Evolutionary conservation across 495 filamentous ascomycete species (phyloP), one percentile per base, ranked within the genome.

Genomic region (Terfezia claveryi): DNA sequence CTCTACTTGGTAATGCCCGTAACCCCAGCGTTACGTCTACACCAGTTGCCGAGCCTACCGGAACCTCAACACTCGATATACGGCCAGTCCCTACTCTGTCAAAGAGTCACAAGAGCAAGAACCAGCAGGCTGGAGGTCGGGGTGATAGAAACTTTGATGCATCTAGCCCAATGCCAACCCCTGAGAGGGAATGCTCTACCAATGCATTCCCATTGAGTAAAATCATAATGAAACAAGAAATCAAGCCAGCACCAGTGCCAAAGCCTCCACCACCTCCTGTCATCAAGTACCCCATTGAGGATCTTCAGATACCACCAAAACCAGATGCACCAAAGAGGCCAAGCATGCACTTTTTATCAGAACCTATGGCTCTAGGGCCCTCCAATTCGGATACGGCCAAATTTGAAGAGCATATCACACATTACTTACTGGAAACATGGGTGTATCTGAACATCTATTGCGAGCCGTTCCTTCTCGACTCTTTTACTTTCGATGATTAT

Each of bases 401-500:
- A 14, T 2, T 46, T 14, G 41, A 46, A 14, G 41, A 46, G 41
- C 12, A 46, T 46, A 9, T 46, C 41, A 14, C 41, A 14, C 41
- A 46, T 4, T 51, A 17, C 23, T 12, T 95, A 10, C 70, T 95
- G 32, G 87, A 94, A 67, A 85, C 81, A 0, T 98, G 92, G 92
- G 83, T 93, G 57, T 94, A 88, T 7, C 73, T 98, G 23, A 96
- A 94, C 62, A 89, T 96, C 37, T 94, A 92, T 63, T 92, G 86
- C 61, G 84, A 94, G 63, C 81, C 94, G 10, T 93, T 86, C 61
- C 77, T 83, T 59, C 73, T 98, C 23, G 91, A 98, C 65, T 95
- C 89, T 0, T 98, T 96, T 63, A 96, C 89, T 0, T 89, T 98
- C 61, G 91, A 98, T 64, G 92, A 98, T 68, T 96, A 85, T 62